Conservation (phyloP, 176 grass and related monocot species). For the Otatea glauca region DNA sequence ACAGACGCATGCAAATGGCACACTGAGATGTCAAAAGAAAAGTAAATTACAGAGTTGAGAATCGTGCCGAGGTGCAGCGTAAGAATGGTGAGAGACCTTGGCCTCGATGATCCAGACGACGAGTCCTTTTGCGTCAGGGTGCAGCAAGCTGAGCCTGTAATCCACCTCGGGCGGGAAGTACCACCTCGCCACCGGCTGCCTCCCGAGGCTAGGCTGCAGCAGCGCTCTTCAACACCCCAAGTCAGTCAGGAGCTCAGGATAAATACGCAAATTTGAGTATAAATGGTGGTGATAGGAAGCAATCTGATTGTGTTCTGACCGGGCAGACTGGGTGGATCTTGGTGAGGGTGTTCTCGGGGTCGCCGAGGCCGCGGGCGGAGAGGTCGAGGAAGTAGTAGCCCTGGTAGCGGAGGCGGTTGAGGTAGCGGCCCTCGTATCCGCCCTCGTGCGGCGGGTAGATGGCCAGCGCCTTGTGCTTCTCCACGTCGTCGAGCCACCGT, state of each 20-base stretch:
- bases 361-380: constrained; percentile 80
- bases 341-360: constrained; percentile 83
- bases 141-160: constrained; percentile 84
- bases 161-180: constrained; percentile 97
- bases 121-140: constrained; percentile 87
- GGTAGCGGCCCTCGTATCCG: constrained; percentile 94
- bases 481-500: constrained; percentile 79
- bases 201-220: constrained; percentile 80
- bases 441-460: constrained; percentile 93
- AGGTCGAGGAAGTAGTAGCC: constrained; percentile 92
- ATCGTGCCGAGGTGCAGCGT: too few relatives aligned
- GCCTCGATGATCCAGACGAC: constrained; percentile 86
- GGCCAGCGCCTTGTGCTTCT: constrained; percentile 88
- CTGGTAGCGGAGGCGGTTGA: constrained; percentile 77
- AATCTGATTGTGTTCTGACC: constrained; percentile 20
- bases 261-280: too few relatives aligned
- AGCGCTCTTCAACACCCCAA: background rate
- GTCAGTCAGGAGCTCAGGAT: background rate
- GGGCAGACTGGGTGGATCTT: constrained; percentile 95
- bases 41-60: background rate
- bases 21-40: background rate
- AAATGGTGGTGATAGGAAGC: background rate
- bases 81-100: constrained; percentile 51
- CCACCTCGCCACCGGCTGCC: constrained; percentile 90
- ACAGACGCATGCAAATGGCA: background rate